A percentile compares a stretch with the other conserved stretches of the same genome.
phyloP scores from a whole-genome alignment of 305 asterid genomes.

The Stenogyne calaminthoides region DNA sequence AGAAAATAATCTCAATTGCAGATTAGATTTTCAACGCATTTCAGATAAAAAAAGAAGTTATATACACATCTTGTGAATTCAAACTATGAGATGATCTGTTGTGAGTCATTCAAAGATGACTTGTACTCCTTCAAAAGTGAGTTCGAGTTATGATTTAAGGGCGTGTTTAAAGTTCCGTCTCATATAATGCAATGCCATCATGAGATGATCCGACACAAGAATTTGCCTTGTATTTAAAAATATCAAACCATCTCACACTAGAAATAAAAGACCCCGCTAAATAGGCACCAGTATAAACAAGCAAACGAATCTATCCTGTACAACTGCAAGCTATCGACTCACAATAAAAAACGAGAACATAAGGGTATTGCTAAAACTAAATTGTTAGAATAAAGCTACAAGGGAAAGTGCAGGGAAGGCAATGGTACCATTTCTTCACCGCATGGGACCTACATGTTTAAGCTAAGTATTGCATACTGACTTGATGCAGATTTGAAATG shows the following conservation, averaged over 20 bases:
- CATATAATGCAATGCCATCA: not conserved
- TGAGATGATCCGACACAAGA: not conserved
- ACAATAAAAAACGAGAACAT: not conserved
- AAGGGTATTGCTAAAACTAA: not conserved
- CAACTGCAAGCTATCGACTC: not conserved
- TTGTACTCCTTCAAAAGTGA: not conserved
- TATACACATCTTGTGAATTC: not conserved
- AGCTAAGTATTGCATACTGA: constrained; percentile 28
- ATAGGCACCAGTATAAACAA: not conserved
- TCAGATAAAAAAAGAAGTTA: no score
- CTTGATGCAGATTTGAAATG: constrained; percentile 26
- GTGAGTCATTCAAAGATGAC: not conserved
- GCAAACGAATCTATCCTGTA: not conserved
- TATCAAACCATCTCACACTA: not conserved
- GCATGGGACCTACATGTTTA: constrained; percentile 11
- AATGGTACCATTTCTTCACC: not conserved
- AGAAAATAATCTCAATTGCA: no score
- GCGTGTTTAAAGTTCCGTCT: not conserved
- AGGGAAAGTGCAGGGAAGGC: not conserved
- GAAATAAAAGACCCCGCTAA: not conserved
- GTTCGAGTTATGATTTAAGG: not conserved
- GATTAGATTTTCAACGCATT: not conserved
- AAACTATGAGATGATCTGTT: not conserved
- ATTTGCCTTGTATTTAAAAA: not conserved
- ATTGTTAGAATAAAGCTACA: constrained; percentile 21